Evolutionary conservation across 2,329 filamentous ascomycete genomes (phyloP).

Genomic region (Cladophialophora psammophila): DNA sequence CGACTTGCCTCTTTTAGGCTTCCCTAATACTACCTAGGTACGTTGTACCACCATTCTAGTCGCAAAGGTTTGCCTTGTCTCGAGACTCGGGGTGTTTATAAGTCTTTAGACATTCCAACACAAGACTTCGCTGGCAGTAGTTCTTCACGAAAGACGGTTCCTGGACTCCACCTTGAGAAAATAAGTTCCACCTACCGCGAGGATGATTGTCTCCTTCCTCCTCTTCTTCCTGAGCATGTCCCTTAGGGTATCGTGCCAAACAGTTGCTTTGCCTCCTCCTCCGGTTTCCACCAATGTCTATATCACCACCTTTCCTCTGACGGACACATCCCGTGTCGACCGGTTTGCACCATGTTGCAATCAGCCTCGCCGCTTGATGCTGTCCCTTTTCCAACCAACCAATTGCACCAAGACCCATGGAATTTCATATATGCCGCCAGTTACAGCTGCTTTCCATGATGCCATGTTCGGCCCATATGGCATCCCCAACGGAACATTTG

Average conservation of each 20-base stretch:
- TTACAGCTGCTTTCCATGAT: constrained; percentile 42
- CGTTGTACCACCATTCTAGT: not conserved
- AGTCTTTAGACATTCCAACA: not conserved
- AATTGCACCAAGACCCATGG: constrained; percentile 17
- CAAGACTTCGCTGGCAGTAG: not conserved
- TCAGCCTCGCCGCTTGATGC: constrained; percentile 26
- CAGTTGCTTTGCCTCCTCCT: constrained; percentile 15
- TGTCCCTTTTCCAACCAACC: constrained; percentile 26
- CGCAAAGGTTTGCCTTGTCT: not conserved
- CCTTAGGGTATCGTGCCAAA: constrained; percentile 7
- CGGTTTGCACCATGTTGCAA: constrained; percentile 26
- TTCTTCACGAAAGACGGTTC: not conserved
- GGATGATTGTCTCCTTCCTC: not conserved
- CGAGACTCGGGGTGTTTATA: not conserved
- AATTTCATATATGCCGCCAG: constrained; percentile 43
- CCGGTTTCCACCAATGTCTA: constrained; percentile 23
- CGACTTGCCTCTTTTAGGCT: not conserved
- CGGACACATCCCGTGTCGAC: constrained; percentile 25
- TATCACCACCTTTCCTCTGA: constrained; percentile 21
- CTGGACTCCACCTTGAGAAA: not conserved
- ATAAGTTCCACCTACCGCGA: not conserved
- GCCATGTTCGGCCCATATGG: constrained; percentile 33
- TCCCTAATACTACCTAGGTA: not conserved
- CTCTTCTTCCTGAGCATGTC: not conserved
- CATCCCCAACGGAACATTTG: constrained; percentile 43